These are phyloP conservation scores for Endotrypanum monterogeii DNA, from an alignment of 208 protist genomes.

Conservation along the genomic window DNA sequence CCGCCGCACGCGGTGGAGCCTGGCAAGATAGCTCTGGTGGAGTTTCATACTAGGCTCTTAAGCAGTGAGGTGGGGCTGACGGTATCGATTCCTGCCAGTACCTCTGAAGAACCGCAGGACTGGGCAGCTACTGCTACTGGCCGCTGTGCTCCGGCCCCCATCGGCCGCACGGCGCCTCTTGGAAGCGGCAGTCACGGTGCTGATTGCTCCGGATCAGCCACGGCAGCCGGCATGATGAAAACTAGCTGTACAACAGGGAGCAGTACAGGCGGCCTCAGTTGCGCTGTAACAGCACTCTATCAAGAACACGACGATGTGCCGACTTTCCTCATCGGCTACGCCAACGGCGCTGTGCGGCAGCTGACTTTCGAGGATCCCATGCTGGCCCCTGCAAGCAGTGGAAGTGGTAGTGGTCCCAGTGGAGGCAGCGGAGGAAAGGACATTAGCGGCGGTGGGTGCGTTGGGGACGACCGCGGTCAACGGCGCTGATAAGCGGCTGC, in stretches of 20 bases:
- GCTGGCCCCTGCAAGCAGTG: constrained; percentile 4
- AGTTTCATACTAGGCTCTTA: constrained; percentile 57
- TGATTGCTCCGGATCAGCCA: neutral
- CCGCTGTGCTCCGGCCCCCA: neutral
- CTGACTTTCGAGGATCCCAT: constrained; percentile 55
- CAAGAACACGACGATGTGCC: constrained; percentile 70
- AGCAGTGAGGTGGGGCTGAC: constrained; percentile 13
- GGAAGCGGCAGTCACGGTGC: neutral
- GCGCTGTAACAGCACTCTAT: constrained; percentile 62
- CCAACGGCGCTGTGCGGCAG: constrained; percentile 52
- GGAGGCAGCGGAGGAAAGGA: constrained; percentile 11
- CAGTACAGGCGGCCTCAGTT: constrained; percentile 17
- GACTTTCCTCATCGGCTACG: constrained; percentile 74
- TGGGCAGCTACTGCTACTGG: neutral
- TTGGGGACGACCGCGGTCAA: constrained; percentile 10
- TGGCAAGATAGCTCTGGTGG: constrained; percentile 61
- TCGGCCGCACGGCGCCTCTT: neutral
- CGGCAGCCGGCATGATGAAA: neutral
- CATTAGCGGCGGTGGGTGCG: neutral
- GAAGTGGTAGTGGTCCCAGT: constrained; percentile 6
- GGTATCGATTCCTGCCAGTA: neutral
- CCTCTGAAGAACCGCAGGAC: neutral
- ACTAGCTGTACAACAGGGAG: neutral
- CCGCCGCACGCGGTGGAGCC: constrained; percentile 67
- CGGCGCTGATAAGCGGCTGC: constrained; percentile 4